phyloP scores from a whole-genome alignment of 2,329 filamentous ascomycete genomes.

The Biscogniauxia sp. region DNA sequence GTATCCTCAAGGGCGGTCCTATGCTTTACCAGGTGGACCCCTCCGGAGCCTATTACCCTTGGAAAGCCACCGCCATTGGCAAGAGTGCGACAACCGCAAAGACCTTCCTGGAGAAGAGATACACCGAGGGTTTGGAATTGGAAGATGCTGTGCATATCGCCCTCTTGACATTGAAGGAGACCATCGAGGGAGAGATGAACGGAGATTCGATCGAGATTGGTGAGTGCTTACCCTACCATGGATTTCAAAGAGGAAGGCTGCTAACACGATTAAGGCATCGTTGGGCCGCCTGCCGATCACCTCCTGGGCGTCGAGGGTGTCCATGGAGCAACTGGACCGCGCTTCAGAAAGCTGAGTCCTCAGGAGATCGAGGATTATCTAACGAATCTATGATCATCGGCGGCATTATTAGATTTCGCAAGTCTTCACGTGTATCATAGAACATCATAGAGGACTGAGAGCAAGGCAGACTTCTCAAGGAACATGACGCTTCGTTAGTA shows the following conservation, averaged over 20 bases:
- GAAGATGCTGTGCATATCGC: constrained; percentile 99
- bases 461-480: constrained; percentile 31
- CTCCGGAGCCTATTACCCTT: constrained; percentile 98
- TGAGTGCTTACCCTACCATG: constrained; percentile 41
- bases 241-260: constrained; percentile 4
- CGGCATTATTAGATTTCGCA: constrained; percentile 23
- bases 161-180: constrained; percentile 95
- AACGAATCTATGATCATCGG: constrained; percentile 78
- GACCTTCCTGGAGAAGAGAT: constrained; percentile 98
- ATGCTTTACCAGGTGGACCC: constrained; percentile 99
- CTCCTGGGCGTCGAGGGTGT: constrained; percentile 89
- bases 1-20: constrained; percentile 91
- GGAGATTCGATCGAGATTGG: constrained; percentile 98
- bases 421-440: constrained; percentile 46
- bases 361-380: constrained; percentile 99
- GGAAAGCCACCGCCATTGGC: constrained; percentile 98
- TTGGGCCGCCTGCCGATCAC: constrained; percentile 90
- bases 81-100: constrained; percentile 98
- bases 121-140: constrained; percentile 93
- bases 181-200: constrained; percentile 99
- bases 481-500: constrained; percentile 36
- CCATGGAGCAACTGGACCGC: constrained; percentile 77
- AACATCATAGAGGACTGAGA: constrained; percentile 40
- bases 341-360: constrained; percentile 91
- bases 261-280: constrained; percentile 65